phyloP scores from a whole-genome alignment of 805 yeast genomes.

The Grigorovia jiainica region DNA sequence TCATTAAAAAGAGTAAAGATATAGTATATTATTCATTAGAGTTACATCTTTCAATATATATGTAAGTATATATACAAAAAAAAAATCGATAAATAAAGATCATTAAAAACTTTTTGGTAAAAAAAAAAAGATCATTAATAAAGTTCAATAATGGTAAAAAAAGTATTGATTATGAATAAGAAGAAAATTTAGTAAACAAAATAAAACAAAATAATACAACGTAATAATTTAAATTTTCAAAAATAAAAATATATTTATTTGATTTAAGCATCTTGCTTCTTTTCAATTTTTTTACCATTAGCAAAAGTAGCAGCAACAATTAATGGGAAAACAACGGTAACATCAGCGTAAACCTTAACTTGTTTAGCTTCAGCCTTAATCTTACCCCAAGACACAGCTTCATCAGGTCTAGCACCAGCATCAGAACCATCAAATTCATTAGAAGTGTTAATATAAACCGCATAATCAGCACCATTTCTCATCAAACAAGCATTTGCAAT shows the following conservation, averaged over 20 bases:
- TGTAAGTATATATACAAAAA: neutral
- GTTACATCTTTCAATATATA: too few relatives aligned
- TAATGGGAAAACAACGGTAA: slow-evolving; percentile 86
- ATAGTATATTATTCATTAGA: neutral
- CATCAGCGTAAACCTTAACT: slow-evolving; percentile 93
- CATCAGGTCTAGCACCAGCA: slow-evolving; percentile 99
- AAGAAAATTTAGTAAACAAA: too few relatives aligned
- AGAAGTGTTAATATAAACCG: slow-evolving; percentile 94
- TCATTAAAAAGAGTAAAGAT: neutral
- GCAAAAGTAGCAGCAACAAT: slow-evolving; percentile 98
- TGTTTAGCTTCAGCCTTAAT: slow-evolving; percentile 88
- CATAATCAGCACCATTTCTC: slow-evolving; percentile 99
- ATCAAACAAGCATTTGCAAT: slow-evolving; percentile 95
- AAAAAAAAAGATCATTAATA: neutral
- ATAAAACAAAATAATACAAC: too few relatives aligned
- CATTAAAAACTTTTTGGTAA: neutral
- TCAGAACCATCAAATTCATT: slow-evolving; percentile 98
- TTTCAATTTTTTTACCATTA: slow-evolving; percentile 27
- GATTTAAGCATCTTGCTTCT: slow-evolving; percentile 2
- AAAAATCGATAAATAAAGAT: neutral
- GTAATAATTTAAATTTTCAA: too few relatives aligned
- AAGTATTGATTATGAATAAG: neutral
- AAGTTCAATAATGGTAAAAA: neutral
- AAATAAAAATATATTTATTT: neutral
- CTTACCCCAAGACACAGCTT: slow-evolving; percentile 98